Evolutionary conservation across 805 yeast genomes (phyloP), one percentile per base, ranked within the genome.

Genomic region (Isabelozyma heimii): DNA sequence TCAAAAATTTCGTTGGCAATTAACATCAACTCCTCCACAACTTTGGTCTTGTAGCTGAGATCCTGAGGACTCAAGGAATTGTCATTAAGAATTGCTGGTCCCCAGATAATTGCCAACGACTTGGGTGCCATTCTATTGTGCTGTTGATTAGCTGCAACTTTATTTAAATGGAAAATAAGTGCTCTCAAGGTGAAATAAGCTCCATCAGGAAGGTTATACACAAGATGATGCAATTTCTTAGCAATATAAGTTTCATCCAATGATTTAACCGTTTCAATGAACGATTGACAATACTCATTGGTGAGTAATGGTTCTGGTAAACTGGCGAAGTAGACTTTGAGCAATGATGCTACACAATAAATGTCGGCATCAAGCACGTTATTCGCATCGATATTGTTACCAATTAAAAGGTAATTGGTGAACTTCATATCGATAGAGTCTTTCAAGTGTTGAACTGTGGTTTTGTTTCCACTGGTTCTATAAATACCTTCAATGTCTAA

Each of bases 51-150:
- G 55, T 79, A 82, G 47, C 85, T 85, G 72, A 88, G 81, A 59
- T 84, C 97, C 53, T 84, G 88, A 3, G 83, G 80, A 51, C 83
- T 85, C 60, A 78, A 73, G 20, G 81, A 79, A 49, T 80, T 82
- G 57, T 82, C 87, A 43, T 84, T 82, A 64, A 94, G 77, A 46
- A 94, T 69, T 2, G 89, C 88, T 15, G 97, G 96, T 0, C 97
- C 97, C 99, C 99, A 94, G 37, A 92, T 91, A 38, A 89, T 89
- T 43, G 96, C 89, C 58, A 94, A 67, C 51, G 87, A 85, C 60
- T 85, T 85, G 49, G 84, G 76, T 43, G 83, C 83, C 99, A 94
- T 94, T 62, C 94, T 79, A 63, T 91, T 90, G 35, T 68, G 57
- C 16, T 76, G 75, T 59, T 84, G 85, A 48, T 83, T 75, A 27